Percentiles rank a stretch among this genome's conserved stretches.
Conservation (phyloP, 2,329 filamentous ascomycete genomes). For the Neofusicoccum umdonicola region DNA sequence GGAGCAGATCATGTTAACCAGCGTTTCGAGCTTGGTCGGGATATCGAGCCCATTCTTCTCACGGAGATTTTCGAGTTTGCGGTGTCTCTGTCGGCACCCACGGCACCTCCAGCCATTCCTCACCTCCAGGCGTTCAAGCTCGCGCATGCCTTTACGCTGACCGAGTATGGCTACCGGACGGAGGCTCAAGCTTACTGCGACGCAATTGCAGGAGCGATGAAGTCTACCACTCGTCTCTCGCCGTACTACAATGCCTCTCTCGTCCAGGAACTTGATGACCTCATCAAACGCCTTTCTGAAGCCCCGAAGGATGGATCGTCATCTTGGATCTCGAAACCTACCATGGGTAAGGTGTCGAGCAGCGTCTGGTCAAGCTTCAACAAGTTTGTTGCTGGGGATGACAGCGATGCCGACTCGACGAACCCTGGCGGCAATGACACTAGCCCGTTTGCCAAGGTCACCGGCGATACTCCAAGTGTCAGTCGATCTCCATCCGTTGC, state of each 20-base stretch:
- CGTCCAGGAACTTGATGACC: constrained; percentile 75
- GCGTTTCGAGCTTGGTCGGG: constrained; percentile 69
- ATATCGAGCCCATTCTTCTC: constrained; percentile 84
- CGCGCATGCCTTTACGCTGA: constrained; percentile 77
- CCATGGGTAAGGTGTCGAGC: constrained; percentile 91
- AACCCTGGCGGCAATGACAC: constrained; percentile 55
- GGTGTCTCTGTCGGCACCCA: constrained; percentile 63
- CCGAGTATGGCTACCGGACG: constrained; percentile 76
- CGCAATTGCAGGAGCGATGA: constrained; percentile 71
- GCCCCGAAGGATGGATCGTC: constrained; percentile 77
- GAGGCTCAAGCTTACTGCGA: constrained; percentile 94
- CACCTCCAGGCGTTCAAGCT: constrained; percentile 91
- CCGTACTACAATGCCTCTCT: constrained; percentile 80
- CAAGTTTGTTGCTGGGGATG: constrained; percentile 92
- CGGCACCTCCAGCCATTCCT: constrained; percentile 60
- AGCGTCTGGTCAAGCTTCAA: constrained; percentile 91
- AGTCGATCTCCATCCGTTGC: constrained; percentile 63
- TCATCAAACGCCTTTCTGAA: constrained; percentile 78
- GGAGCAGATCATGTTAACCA: constrained; percentile 77
- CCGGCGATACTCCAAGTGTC: constrained; percentile 57
- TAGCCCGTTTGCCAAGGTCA: constrained; percentile 80
- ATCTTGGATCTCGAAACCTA: constrained; percentile 93
- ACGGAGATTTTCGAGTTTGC: constrained; percentile 96
- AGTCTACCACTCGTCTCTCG: constrained; percentile 76
- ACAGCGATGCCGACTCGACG: constrained; percentile 64